A percentile compares a stretch with the other conserved stretches of the same genome.
These are phyloP conservation scores for Eutypa lata DNA, from an alignment of 2,329 filamentous ascomycete species.

Conservation along the genomic window DNA sequence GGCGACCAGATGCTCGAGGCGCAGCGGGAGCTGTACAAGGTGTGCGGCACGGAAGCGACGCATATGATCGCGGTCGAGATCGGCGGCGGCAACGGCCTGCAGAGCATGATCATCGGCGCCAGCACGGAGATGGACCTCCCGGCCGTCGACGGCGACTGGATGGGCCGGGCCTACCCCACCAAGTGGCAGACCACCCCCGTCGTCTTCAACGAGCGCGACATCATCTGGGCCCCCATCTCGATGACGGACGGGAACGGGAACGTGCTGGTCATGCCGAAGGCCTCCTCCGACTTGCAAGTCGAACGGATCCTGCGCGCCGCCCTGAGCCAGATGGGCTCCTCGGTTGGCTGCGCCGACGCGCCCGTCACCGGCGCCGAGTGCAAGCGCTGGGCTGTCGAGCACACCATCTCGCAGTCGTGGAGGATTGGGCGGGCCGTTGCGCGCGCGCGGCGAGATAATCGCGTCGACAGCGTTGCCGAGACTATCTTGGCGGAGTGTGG, in stretches of 20 bases:
- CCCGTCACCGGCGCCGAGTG: slow-evolving; percentile 48
- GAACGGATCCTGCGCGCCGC: slow-evolving; percentile 50
- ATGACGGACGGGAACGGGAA: slow-evolving; percentile 47
- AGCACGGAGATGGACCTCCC: slow-evolving; percentile 49
- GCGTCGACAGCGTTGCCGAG: slow-evolving; percentile 52
- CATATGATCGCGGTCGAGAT: slow-evolving; percentile 63
- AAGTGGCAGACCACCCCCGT: slow-evolving; percentile 55
- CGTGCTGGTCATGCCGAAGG: slow-evolving; percentile 42
- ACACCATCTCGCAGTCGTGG: slow-evolving; percentile 53
- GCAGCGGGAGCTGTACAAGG: slow-evolving; percentile 49
- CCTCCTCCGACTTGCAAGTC: slow-evolving; percentile 41
- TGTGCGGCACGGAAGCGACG: slow-evolving; percentile 40
- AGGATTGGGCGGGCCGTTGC: slow-evolving; percentile 60
- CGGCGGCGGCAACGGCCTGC: slow-evolving; percentile 63
- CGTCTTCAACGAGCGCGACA: slow-evolving; percentile 45
- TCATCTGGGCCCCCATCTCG: slow-evolving; percentile 39
- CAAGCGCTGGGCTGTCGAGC: slow-evolving; percentile 48
- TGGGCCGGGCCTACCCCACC: slow-evolving; percentile 54
- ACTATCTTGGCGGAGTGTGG: slow-evolving; percentile 57
- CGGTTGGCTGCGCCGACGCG: slow-evolving; percentile 45
- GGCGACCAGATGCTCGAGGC: slow-evolving; percentile 54
- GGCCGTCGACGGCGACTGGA: slow-evolving; percentile 53
- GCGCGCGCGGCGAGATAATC: slow-evolving; percentile 44
- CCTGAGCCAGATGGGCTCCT: slow-evolving; percentile 53
- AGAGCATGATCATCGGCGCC: slow-evolving; percentile 54